phyloP scores from a whole-genome alignment of 106 monocot species.

The Cymbidium sinense region DNA sequence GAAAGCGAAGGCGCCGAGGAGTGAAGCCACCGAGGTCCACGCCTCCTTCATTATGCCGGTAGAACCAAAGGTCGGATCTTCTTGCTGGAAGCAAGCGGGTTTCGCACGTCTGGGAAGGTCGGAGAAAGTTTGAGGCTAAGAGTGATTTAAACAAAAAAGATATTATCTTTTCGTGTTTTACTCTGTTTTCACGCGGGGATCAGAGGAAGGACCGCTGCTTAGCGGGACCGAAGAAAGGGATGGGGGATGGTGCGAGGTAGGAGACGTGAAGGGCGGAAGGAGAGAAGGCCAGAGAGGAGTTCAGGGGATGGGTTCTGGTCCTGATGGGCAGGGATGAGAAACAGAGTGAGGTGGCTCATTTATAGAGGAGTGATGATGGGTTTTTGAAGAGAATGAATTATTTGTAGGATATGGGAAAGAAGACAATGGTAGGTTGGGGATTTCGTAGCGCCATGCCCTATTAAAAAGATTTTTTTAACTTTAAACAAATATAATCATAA shows the following conservation, averaged over 20 bases:
- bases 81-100: neutral
- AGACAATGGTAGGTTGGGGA: no score
- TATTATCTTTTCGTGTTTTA: neutral
- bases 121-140: neutral
- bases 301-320: neutral
- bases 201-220: neutral
- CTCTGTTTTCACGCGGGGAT: neutral
- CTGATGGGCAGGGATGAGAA: neutral
- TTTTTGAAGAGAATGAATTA: no score
- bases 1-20: slow-evolving; percentile 66
- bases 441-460: no score
- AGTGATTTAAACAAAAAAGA: neutral
- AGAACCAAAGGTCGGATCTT: neutral
- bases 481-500: no score
- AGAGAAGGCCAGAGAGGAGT: neutral
- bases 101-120: neutral
- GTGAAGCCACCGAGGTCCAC: slow-evolving; percentile 51
- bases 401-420: no score
- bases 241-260: no score
- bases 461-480: no score
- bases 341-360: neutral
- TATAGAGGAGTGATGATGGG: neutral
- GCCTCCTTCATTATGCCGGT: slow-evolving; percentile 44
- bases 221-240: neutral
- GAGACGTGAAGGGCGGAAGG: neutral